Base-by-base conservation (phyloP, 1,139 yeast genomes). In the Suhomyces bokatorum region DNA sequence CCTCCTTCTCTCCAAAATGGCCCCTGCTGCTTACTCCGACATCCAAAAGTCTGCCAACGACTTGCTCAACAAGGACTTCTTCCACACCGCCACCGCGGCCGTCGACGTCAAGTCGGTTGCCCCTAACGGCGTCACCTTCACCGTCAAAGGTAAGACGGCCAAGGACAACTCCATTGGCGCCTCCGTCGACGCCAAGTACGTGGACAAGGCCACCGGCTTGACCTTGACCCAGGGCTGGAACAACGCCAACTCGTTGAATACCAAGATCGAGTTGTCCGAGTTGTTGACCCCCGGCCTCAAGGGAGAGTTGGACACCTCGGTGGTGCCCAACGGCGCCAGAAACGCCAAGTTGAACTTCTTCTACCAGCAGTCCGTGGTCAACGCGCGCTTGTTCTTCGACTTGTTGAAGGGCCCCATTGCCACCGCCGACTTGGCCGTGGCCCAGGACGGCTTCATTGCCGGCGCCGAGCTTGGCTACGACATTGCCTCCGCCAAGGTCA, bases 381-480 rank as follows among this genome's bases (percentile, higher is more conserved):
- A 88, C 67, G 96, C 97, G 60, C 86, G 97, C 75, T 95, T 91
- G 59, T 88, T 88, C 77, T 89, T 95, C 62, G 97, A 95, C 75
- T 78, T 93, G 67, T 80, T 91, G 69, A 91, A 91, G 80, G 97
- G 97, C 60, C 97, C 98, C 62, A 78, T 87, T 58, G 91, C 96
- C 69, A 84, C 89, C 59, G 97, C 97, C 72, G 97, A 93, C 72
- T 81, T 89, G 67, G 85, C 96, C 56, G 82, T 91, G 62, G 96
- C 96, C 66, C 96, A 88, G 74, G 97, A 90, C 63, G 97, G 97
- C 59, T 86, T 90, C 81, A 83, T 95, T 58, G 95, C 93, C 60
- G 99, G 99, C 75, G 96, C 95, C 57, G 97, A 93, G 76, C 83
- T 93, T 65, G 95, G 96, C 63, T 93, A 93, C 78, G 98, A 95